Evolutionary conservation across 2,329 filamentous ascomycete species (phyloP), one percentile per base, ranked within the genome.

Genomic region (Pseudogymnoascus sp.): DNA sequence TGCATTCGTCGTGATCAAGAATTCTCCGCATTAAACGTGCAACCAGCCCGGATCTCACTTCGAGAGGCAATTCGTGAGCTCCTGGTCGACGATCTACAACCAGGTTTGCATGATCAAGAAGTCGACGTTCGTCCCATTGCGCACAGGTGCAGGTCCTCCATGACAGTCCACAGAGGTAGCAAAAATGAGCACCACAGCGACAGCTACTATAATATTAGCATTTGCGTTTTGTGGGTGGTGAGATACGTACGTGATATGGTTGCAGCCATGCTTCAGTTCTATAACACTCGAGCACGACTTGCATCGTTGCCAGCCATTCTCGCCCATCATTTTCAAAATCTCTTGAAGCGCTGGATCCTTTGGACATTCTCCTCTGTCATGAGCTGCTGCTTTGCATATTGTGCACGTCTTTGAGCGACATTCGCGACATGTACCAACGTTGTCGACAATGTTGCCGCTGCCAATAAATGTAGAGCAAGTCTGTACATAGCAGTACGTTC

Each of bases 201-300:
- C 80, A 84, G 0, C 76, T 82, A 43, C 6, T 4, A 23, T 61
- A 41, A 8, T 39, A 43, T 65, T 19, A 67, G 60, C 5, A 58
- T 61, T 55, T 35, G 45, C 35, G 6, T 41, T 59, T 52, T 11
- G 8, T 29, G 11, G 2, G 23, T 3, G n/a, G 52, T 23, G 6
- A 14, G 10, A 33, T 2, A 78, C 80, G 68, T 66, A 85, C 83
- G 65, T 81, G 3, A 86, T 85, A 60, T 86, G 83, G 60, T 81
- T 74, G 64, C 83, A 86, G 1, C 83, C 83, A 0, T 37, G n/a
- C 0, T 68, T 31, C 0, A 83, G 70, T 69, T 84, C 81, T 0
- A 86, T 75, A 11, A 86, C 35, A 0, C 73, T 63, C 2, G 65
- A 66, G 65, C 83, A 86, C 0, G 65, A 62, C 3, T 68, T 69